Percentiles rank a stretch among this genome's conserved stretches.
phyloP scores from a whole-genome alignment of 345 rosid species.

The Pugionium cornutum region DNA sequence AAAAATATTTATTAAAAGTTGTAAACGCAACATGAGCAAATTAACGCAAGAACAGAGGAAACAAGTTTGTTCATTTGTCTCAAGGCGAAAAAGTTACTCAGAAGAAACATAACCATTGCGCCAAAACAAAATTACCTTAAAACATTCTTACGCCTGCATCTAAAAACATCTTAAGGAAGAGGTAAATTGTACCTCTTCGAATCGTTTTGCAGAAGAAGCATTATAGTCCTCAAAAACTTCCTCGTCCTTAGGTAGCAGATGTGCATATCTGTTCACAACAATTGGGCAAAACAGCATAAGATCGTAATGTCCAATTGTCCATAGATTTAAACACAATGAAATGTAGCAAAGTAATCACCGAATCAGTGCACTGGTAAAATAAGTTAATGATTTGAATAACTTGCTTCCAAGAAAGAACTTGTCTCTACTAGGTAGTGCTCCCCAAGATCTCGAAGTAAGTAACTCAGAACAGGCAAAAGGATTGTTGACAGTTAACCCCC shows the following conservation, averaged over 20 bases:
- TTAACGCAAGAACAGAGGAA: constrained; percentile 17
- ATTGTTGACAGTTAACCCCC: constrained; percentile 18
- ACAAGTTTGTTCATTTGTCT: constrained; percentile 19
- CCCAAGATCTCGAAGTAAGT: constrained; percentile 13
- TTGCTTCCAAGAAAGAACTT: not conserved
- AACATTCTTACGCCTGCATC: constrained; percentile 15
- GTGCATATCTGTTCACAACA: constrained; percentile 66
- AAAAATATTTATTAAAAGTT: not conserved
- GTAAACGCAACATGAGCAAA: constrained; percentile 7
- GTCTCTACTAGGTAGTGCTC: constrained; percentile 12
- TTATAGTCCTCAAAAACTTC: constrained; percentile 85
- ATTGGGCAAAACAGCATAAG: constrained; percentile 18
- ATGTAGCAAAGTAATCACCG: constrained; percentile 25
- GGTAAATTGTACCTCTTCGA: constrained; percentile 73
- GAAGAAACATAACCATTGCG: constrained; percentile 10
- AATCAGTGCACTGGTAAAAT: constrained; percentile 11
- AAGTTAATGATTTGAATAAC: not conserved
- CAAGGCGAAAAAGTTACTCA: not conserved
- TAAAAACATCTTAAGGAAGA: constrained; percentile 12
- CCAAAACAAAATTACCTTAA: constrained; percentile 26
- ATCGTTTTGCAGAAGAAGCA: constrained; percentile 64
- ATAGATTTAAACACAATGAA: constrained; percentile 21
- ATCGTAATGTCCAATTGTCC: constrained; percentile 13
- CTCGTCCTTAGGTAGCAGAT: constrained; percentile 91
- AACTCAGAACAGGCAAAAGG: constrained; percentile 3